Evolutionary conservation across 345 rosid species (phyloP), one percentile per base, ranked within the genome.

Genomic region (Gossypium rotundifolium): DNA sequence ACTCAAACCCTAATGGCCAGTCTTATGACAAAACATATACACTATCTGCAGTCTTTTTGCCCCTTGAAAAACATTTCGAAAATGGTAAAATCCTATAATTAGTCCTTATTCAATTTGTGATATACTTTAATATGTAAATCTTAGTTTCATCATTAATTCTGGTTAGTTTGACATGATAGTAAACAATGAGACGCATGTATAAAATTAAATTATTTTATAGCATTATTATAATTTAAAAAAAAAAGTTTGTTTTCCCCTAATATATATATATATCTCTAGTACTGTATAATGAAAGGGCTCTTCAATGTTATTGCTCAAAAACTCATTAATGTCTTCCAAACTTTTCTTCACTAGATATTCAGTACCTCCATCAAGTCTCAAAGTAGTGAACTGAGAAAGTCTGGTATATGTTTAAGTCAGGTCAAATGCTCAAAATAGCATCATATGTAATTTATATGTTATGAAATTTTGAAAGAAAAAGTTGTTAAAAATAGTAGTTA

Each of bases 301-400:
- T 27, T 49, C 58, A 68, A 16, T 25, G 72, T 49, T 23, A 68
- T 16, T 23, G 57, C 72, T 49, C 55, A 46, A 46, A 46, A 67
- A 67, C 40, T 67, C 72, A 48, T 68, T 49, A 68, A 68, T 49
- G 58, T 68, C 22, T 49, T 68, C 42, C 57, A 67, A 67, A 40
- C 57, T 67, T 40, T 67, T 48, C 57, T 48, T 48, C 57, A 66
- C 11, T 66, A 4, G 40, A 20, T 44, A 58, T 58, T 11, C 33
- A 58, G 65, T 27, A 59, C 42, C 42, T 48, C 51, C 65, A 13
- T 60, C 65, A 8, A 7, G 59, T 54, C 2, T 60, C 64, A 60
- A 33, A 33, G 38, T 4, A 25, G 40, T 27, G 40, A 59, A 59
- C 13, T 60, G 42, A 59, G 38, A 59, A 27, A 60, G 40, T 60